phyloP scores from a whole-genome alignment of 139 green algal species.

The Dunaliella sp. region DNA sequence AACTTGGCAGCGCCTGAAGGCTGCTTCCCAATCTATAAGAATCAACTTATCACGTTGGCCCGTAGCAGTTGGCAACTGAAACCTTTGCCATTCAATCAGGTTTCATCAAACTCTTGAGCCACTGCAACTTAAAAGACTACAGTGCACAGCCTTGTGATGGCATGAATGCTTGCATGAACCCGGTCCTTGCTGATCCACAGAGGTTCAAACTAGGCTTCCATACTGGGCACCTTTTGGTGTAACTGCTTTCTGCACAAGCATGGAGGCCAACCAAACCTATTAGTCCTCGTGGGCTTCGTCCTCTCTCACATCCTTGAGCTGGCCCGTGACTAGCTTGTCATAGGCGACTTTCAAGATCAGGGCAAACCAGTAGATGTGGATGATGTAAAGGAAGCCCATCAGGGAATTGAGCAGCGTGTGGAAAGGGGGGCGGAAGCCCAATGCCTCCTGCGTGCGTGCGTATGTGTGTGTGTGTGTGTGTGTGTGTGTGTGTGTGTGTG shows the following conservation, averaged over 20 bases:
- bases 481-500: too few relatives aligned
- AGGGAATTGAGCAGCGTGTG: slow-evolving; percentile 52
- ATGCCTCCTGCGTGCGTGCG: slow-evolving; percentile 12
- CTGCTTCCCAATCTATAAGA: too few relatives aligned
- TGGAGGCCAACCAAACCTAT: neutral
- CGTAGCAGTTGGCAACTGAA: too few relatives aligned
- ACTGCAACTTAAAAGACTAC: too few relatives aligned
- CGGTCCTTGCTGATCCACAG: too few relatives aligned
- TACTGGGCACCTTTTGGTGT: neutral
- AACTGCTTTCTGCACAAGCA: neutral
- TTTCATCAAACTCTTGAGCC: too few relatives aligned
- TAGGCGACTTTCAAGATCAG: slow-evolving; percentile 61
- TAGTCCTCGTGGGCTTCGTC: slow-evolving; percentile 14
- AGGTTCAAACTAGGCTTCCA: neutral
- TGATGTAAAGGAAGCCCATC: slow-evolving; percentile 52
- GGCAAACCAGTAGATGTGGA: slow-evolving; percentile 81
- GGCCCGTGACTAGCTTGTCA: slow-evolving; percentile 31
- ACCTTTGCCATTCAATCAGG: too few relatives aligned
- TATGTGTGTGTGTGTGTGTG: too few relatives aligned
- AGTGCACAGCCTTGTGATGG: too few relatives aligned
- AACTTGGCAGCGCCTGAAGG: too few relatives aligned
- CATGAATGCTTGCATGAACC: too few relatives aligned
- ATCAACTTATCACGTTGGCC: too few relatives aligned
- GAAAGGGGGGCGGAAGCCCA: slow-evolving; percentile 35
- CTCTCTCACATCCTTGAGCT: slow-evolving; percentile 53